Evolutionary conservation across 352 stramenopile species (phyloP), one percentile per base, ranked within the genome.

Genomic region (Phytophthora litchii): DNA sequence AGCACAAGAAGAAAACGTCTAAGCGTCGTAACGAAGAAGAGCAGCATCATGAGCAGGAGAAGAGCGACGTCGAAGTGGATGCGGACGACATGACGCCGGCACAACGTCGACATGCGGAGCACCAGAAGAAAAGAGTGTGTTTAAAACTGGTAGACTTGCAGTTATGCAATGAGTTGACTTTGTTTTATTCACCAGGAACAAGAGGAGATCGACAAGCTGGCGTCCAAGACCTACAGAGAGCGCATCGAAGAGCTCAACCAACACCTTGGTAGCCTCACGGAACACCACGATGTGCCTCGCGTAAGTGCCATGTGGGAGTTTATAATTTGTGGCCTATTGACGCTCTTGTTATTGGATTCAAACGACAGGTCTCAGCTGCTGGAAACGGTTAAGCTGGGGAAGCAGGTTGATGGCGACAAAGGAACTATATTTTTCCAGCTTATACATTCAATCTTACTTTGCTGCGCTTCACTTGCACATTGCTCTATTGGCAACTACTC

Each of bases 231-330:
- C 27, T 96, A 97, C 66, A 76, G 92, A 53, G 84, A 98, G 64
- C 78, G 91, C 47, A 92, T 99, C 9, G 96, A 99, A 72, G 89
- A 98, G 61, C 97, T 98, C 61, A 99, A 99, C 71, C 80, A 97
- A 74, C 95, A 98, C 51, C 79, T 99, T 10, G 82, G 91, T 32
- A 93, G 86, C 35, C 76, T 99, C 50, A 99, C 97, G 1, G 97
- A 99, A 78, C 95, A 98, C 64, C 98, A 99, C 76, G 97, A 99
- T 70, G 97, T 99, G 65, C 97, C 97, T 58, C 85, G 96, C 38
- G 93, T 99, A 79, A 47, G 80, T 71, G 21, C 12, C 1, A 31
- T 20, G 12, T 43, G 16, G 1, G 38, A n/a, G 42, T 23, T 14
- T 49, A 11, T n/a, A 27, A 27, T 27, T 41, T 34, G 29, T 12